Base-by-base conservation (phyloP, 306 rosid species). In the Prunus mira region DNA sequence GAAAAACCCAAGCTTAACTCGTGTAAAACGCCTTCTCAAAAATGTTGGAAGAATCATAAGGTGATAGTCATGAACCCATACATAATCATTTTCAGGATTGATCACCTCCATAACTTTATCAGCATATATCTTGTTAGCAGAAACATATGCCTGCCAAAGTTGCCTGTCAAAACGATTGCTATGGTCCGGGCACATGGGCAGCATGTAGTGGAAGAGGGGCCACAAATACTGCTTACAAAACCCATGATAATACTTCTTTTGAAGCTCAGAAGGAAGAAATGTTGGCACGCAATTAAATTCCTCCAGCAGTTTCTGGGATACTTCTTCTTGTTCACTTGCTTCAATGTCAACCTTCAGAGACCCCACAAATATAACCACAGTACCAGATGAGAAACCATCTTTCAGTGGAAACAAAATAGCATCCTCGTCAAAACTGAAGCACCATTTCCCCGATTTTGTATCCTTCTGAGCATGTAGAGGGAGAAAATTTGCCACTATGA, bases 21-120 rank as follows among this genome's bases (percentile, higher is more conserved):
- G 83, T 43, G 54, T 78, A 67, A 60, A 85, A 49, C 85, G 85
- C 79, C 85, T 90, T 32, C 98, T 81, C 73, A 94, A 78, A 82
- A 94, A 90, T 19, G 98, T 88, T 25, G 98, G 98, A 66, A 94
- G 93, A 77, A 91, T 88, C 97, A 91, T 90, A n/a, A 94, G 96
- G 80, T 94, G 98, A 68, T 89, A 94, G 69, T 94, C 98, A 80
- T 94, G 97, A 84, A 94, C 82, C 98, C 97, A 94, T 9, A 94
- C 96, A 81, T 51, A 90, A 70, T 94, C 97, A 41, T 83, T 78
- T 84, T 84, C 94, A 1, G 91, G 85, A 85, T 87, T 91, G 55
- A 88, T 77, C 67, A 90, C 89, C 90, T 91, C 97, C 89, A 87
- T 82, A 28, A 91, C 90, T 85, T 84, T 91, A 65, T 89, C 84